Evolutionary conservation across 2,329 filamentous ascomycete genomes (phyloP).

Genomic region (Stachybotrys echinatus): DNA sequence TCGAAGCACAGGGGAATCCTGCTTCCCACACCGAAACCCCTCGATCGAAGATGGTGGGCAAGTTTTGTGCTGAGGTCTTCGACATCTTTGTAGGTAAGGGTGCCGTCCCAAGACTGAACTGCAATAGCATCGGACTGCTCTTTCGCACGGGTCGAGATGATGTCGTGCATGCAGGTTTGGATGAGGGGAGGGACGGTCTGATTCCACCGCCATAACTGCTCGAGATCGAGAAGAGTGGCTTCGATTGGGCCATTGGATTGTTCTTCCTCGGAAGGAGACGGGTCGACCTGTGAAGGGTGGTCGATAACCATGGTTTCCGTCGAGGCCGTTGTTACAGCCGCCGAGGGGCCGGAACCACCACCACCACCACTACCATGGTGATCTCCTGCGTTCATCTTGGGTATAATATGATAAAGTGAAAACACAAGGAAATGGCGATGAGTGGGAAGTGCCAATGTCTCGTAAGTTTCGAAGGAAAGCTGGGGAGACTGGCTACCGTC

Average conservation of each 20-base stretch:
- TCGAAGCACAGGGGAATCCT: constrained; percentile 46
- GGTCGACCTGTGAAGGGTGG: background rate
- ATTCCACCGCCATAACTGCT: constrained; percentile 43
- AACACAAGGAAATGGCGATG: no score
- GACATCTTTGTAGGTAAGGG: constrained; percentile 39
- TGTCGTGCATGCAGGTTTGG: constrained; percentile 39
- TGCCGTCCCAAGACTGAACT: constrained; percentile 45
- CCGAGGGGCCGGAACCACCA: background rate
- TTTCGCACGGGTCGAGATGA: constrained; percentile 33
- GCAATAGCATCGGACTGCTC: constrained; percentile 32
- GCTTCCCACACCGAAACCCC: constrained; percentile 31
- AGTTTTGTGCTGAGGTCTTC: constrained; percentile 35
- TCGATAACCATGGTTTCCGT: background rate
- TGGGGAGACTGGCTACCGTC: no score
- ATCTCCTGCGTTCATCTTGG: background rate
- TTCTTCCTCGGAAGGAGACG: background rate
- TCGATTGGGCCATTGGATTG: background rate
- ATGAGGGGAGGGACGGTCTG: constrained; percentile 32
- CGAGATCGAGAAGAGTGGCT: constrained; percentile 27
- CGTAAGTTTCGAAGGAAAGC: no score
- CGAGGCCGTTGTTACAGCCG: background rate
- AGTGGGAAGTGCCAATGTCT: no score
- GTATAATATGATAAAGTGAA: background rate
- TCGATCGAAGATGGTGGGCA: constrained; percentile 29
- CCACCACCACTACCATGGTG: background rate